phyloP scores from a whole-genome alignment of 139 green algal species.

The Chlamydomonas eustigma region DNA sequence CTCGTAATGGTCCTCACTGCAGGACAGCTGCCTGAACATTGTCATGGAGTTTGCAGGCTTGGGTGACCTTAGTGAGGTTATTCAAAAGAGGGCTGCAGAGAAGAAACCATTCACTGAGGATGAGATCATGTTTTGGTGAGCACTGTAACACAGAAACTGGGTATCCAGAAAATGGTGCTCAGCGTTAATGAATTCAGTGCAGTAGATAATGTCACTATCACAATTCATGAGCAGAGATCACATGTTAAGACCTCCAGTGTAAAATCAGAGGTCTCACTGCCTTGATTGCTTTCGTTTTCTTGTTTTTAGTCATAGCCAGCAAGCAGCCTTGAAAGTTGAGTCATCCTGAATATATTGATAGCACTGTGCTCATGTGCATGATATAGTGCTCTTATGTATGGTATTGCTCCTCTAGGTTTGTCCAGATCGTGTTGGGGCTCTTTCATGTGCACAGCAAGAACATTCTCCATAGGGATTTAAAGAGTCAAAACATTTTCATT shows the following conservation, averaged over 20 bases:
- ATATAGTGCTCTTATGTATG: not conserved
- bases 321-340: not conserved
- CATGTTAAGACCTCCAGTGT: too few species aligned
- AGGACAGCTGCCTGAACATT: conserved; percentile 55
- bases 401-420: too few species aligned
- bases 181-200: too few species aligned
- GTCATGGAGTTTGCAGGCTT: conserved; percentile 61
- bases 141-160: not conserved
- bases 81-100: conserved; percentile 37
- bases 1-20: not conserved
- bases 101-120: conserved; percentile 58
- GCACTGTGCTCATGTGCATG: not conserved
- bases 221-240: too few species aligned
- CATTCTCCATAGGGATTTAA: conserved; percentile 66
- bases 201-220: too few species aligned
- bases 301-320: not conserved
- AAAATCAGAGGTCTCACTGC: too few species aligned
- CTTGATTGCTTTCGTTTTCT: too few species aligned
- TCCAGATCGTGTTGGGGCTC: conserved; percentile 25
- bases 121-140: conserved; percentile 65
- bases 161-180: too few species aligned
- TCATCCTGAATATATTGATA: not conserved
- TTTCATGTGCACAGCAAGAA: conserved; percentile 53
- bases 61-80: conserved; percentile 46
- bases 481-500: conserved; percentile 52